Evolutionary conservation across 306 rosid species (phyloP).

Genomic region (Cyclanthera cordifolia): DNA sequence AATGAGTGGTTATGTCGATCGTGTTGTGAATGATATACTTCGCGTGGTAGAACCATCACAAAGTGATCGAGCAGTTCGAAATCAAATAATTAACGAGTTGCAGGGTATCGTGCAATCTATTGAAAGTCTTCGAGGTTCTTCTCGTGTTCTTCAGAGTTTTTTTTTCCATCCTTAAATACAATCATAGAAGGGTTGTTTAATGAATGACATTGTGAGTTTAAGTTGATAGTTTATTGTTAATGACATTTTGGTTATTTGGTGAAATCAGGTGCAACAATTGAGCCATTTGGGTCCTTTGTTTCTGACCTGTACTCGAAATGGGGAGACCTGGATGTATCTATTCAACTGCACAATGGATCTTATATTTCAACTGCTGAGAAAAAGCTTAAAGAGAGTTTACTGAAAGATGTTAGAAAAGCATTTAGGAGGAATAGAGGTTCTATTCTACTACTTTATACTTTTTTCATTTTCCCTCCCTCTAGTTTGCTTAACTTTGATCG

Average conservation of each 20-base stretch:
- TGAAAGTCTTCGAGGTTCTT: constrained; percentile 29
- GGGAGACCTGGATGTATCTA: constrained; percentile 88
- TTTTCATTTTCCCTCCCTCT: not conserved
- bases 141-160: constrained; percentile 5
- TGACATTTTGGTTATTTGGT: constrained; percentile 19
- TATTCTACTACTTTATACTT: not conserved
- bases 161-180: not conserved
- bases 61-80: constrained; percentile 42
- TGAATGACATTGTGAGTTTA: not conserved
- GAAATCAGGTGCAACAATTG: constrained; percentile 76
- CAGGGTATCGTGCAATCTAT: constrained; percentile 31
- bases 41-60: constrained; percentile 33
- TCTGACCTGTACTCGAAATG: constrained; percentile 63
- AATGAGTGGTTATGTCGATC: constrained; percentile 34
- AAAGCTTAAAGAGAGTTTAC: constrained; percentile 41
- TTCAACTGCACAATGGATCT: constrained; percentile 49
- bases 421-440: constrained; percentile 54
- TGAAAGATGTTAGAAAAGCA: constrained; percentile 39
- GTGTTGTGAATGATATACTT: constrained; percentile 36
- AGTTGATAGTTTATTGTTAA: not conserved
- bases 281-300: constrained; percentile 89
- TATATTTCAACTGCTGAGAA: constrained; percentile 44
- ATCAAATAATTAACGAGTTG: constrained; percentile 34
- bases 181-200: no score
- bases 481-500: not conserved